Evolutionary conservation across 1,139 yeast genomes (phyloP).

Genomic region (Pichia inconspicua): DNA sequence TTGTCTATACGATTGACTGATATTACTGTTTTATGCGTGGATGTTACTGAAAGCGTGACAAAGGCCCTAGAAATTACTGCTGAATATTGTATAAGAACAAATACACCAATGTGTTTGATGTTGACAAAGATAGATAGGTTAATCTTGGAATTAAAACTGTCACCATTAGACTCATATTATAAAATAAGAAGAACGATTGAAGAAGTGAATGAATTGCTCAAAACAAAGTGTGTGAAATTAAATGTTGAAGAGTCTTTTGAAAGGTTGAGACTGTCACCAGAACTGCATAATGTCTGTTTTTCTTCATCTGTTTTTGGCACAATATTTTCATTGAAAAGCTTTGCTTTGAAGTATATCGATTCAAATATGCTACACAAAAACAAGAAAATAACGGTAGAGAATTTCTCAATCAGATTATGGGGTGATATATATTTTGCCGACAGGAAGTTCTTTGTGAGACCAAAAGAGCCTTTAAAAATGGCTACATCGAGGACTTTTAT

Average conservation of each 20-base stretch:
- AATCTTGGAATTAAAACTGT: slow-evolving; percentile 65
- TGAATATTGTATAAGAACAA: slow-evolving; percentile 39
- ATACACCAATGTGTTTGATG: slow-evolving; percentile 50
- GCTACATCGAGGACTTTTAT: slow-evolving; percentile 48
- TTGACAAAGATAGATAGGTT: slow-evolving; percentile 83
- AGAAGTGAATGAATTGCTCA: slow-evolving; percentile 50
- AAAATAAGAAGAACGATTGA: slow-evolving; percentile 60
- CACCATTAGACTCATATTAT: slow-evolving; percentile 65
- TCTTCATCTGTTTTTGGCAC: slow-evolving; percentile 58
- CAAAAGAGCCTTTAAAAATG: slow-evolving; percentile 25
- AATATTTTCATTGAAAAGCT: slow-evolving; percentile 59
- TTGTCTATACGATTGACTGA: slow-evolving; percentile 56
- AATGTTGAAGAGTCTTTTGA: slow-evolving; percentile 26
- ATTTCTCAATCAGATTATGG: slow-evolving; percentile 60
- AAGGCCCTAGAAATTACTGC: slow-evolving; percentile 43
- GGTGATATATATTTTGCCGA: slow-evolving; percentile 58
- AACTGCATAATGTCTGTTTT: slow-evolving; percentile 58
- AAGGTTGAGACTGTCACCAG: slow-evolving; percentile 48
- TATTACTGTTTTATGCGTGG: slow-evolving; percentile 64
- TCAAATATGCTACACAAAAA: slow-evolving; percentile 20
- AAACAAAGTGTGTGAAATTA: slow-evolving; percentile 13
- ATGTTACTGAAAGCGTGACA: slow-evolving; percentile 75
- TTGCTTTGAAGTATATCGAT: slow-evolving; percentile 47
- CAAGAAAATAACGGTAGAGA: slow-evolving; percentile 28
- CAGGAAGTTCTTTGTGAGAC: slow-evolving; percentile 38